Evolutionary conservation across 306 rosid genomes (phyloP), one percentile per base, ranked within the genome.

Genomic region (Datisca glomerata): DNA sequence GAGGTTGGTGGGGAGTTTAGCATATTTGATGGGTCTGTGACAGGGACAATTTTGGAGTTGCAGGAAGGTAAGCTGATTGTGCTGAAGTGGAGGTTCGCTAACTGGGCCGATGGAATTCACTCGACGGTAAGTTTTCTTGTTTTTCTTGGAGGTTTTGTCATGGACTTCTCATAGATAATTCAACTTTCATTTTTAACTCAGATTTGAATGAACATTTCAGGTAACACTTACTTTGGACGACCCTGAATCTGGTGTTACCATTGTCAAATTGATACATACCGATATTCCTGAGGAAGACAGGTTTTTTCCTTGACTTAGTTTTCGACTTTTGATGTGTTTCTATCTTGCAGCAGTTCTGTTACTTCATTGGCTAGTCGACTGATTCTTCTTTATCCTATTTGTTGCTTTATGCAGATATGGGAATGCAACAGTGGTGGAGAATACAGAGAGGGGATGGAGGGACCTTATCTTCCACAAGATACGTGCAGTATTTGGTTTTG

Each of bases 381-480:
- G n/a, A n/a, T n/a, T n/a, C n/a, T n/a, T n/a, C n/a, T n/a, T n/a
- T n/a, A n/a, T n/a, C n/a, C n/a, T n/a, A n/a, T n/a, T n/a, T n/a
- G n/a, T n/a, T n/a, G n/a, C n/a, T n/a, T 25, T 27, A 38, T 38
- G 62, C 76, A 89, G 98, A 60, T 89, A 84, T 55, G 98, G 97
- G 32, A 89, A 89, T 57, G 73, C 93, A 4, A 89, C 95, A 22
- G 97, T 89, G 64, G 91, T 70, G 65, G 97, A 89, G 86, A 89
- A 89, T 59, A 89, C 97, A 0, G 97, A 89, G 57, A 77, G 93
- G 51, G 97, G 97, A 33, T 89, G 97, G 97, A 67, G 95, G 72
- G 98, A 89, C 60, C 95, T 72, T 18, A 84, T 89, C 6, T 89
- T 89, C 75, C 89, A 84, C 51, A 84, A 79, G 86, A 83, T 89